A percentile compares a stretch with the other conserved stretches of the same genome.
phyloP scores from a whole-genome alignment of 768 basidiomycete genomes.

The Suillus luteus region DNA sequence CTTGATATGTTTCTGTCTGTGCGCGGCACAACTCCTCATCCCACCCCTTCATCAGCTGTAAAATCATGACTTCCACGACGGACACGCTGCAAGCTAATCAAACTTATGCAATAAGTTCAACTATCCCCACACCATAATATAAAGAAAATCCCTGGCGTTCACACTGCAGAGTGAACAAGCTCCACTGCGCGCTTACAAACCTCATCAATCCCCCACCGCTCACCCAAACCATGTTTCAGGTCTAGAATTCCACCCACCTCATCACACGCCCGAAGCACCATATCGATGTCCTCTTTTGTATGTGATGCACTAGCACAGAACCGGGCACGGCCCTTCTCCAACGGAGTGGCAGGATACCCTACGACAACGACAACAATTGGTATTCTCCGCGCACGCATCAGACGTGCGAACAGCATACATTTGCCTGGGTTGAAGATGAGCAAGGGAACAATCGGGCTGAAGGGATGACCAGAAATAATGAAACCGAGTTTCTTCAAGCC shows the following conservation, averaged over 20 bases:
- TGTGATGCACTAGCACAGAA: slow-evolving; percentile 95
- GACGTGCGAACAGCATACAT: slow-evolving; percentile 86
- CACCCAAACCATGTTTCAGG: slow-evolving; percentile 75
- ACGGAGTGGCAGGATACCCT: slow-evolving; percentile 86
- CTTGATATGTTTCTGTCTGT: neutral
- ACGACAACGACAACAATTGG: slow-evolving; percentile 92
- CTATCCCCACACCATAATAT: neutral
- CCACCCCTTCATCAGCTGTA: neutral
- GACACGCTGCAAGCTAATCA: neutral
- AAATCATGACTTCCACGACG: neutral
- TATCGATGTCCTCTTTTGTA: slow-evolving; percentile 96
- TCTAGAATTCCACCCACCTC: slow-evolving; percentile 90
- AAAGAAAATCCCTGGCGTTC: slow-evolving; percentile 1
- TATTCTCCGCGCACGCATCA: slow-evolving; percentile 68
- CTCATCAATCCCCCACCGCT: slow-evolving; percentile 80
- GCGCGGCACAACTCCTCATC: neutral
- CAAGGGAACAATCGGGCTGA: slow-evolving; percentile 92
- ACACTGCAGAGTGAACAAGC: slow-evolving; percentile 50
- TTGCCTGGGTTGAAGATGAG: slow-evolving; percentile 92
- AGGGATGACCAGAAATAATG: slow-evolving; percentile 90
- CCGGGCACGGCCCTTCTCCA: slow-evolving; percentile 85
- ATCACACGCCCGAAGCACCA: slow-evolving; percentile 81
- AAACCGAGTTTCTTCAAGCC: slow-evolving; percentile 92
- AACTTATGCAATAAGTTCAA: neutral
- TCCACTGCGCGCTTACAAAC: slow-evolving; percentile 74